These are phyloP conservation scores for Pseudevernia furfuracea DNA, from an alignment of 495 filamentous ascomycete genomes.

Conservation along the genomic window DNA sequence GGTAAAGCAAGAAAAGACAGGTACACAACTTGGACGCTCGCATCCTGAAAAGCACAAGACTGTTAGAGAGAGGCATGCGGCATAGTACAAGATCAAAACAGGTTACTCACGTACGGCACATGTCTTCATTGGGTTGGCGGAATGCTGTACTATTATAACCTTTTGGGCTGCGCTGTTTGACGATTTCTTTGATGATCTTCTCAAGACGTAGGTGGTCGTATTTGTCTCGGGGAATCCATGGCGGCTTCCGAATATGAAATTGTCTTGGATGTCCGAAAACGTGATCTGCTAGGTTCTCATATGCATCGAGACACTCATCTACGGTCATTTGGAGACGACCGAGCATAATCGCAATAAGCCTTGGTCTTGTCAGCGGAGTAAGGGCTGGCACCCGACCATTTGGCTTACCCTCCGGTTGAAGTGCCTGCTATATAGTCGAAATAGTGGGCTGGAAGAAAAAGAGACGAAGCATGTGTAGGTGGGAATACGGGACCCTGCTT, in stretches of 20 bases:
- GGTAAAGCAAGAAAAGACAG: background rate
- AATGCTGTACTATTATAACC: background rate
- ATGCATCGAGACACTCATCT: slow-evolving; percentile 30
- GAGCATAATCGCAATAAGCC: slow-evolving; percentile 5
- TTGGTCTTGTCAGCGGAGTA: background rate
- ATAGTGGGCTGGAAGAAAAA: slow-evolving; percentile 33
- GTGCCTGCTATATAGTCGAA: slow-evolving; percentile 38
- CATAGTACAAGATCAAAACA: background rate
- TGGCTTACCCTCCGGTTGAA: slow-evolving; percentile 32
- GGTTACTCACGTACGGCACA: slow-evolving; percentile 20
- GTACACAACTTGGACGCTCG: background rate
- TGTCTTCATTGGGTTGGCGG: background rate
- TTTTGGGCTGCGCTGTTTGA: slow-evolving; percentile 2
- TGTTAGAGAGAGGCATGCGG: background rate
- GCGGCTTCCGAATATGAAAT: slow-evolving; percentile 18
- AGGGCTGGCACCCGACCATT: slow-evolving; percentile 11
- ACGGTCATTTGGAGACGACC: slow-evolving; percentile 32
- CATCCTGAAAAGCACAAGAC: background rate
- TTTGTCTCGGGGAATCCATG: slow-evolving; percentile 15
- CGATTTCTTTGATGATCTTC: slow-evolving; percentile 13
- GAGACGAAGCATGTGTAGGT: background rate
- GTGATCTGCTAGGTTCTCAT: slow-evolving; percentile 28
- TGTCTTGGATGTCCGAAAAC: slow-evolving; percentile 31
- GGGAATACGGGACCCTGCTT: background rate
- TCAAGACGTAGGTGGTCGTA: slow-evolving; percentile 9